phyloP scores from a whole-genome alignment of 345 rosid genomes.

The Salix brachista region DNA sequence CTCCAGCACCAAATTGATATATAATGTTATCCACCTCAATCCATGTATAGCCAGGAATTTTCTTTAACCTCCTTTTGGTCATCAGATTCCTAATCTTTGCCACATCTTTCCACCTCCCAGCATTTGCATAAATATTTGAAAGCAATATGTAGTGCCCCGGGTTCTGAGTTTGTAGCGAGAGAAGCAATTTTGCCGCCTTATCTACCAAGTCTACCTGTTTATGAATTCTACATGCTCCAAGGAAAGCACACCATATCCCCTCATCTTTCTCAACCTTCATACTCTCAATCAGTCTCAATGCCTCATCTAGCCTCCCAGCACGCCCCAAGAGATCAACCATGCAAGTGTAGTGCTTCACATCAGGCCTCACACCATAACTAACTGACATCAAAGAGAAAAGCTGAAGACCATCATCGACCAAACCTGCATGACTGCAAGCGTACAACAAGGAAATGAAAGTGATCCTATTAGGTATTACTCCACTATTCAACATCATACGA shows the following conservation, averaged over 20 bases:
- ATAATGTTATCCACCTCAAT: constrained; percentile 48
- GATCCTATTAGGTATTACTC: constrained; percentile 45
- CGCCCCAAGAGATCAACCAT: constrained; percentile 71
- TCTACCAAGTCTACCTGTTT: constrained; percentile 53
- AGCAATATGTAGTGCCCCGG: constrained; percentile 58
- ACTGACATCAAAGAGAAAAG: constrained; percentile 44
- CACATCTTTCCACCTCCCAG: constrained; percentile 57
- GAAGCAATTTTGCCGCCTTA: constrained; percentile 46
- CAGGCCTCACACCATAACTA: constrained; percentile 41
- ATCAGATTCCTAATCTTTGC: constrained; percentile 49
- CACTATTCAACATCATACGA: constrained; percentile 43
- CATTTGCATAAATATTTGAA: constrained; percentile 67
- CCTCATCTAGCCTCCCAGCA: constrained; percentile 57
- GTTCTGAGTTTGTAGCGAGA: constrained; percentile 49
- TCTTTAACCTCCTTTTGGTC: constrained; percentile 49
- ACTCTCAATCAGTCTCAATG: constrained; percentile 48
- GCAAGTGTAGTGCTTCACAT: constrained; percentile 60
- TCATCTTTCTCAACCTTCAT: constrained; percentile 49
- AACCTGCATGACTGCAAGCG: constrained; percentile 67
- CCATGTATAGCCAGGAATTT: constrained; percentile 60
- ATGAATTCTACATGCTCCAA: constrained; percentile 67
- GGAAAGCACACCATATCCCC: constrained; percentile 58
- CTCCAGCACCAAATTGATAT: constrained; percentile 52
- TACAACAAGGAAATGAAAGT: constrained; percentile 62
- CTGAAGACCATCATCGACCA: constrained; percentile 55